Conservation (phyloP, 106 monocot species). For the Dioscorea alata region DNA sequence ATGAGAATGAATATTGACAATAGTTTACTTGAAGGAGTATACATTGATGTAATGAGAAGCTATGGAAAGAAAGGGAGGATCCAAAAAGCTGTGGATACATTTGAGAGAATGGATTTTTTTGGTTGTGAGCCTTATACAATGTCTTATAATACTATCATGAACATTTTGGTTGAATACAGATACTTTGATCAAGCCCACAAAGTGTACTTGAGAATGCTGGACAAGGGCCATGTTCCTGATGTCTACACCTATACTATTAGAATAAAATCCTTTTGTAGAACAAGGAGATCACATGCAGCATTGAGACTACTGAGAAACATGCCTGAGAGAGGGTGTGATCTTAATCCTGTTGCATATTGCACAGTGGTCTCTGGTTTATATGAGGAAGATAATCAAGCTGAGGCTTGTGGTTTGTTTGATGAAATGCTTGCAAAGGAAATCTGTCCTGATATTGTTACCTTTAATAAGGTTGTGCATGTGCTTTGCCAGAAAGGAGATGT, state of each 20-base stretch:
- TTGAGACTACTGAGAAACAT: conserved; percentile 71
- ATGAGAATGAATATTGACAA: conserved; percentile 45
- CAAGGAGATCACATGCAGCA: conserved; percentile 58
- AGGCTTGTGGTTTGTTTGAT: conserved; percentile 60
- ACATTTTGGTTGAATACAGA: conserved; percentile 60
- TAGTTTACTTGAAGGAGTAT: conserved; percentile 42
- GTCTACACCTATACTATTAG: conserved; percentile 68
- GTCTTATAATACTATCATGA: conserved; percentile 90
- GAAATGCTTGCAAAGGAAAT: conserved; percentile 59
- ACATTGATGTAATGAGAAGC: conserved; percentile 51
- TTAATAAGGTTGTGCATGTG: conserved; percentile 75
- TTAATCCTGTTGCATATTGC: conserved; percentile 51
- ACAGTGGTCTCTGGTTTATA: conserved; percentile 59
- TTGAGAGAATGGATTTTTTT: conserved; percentile 91
- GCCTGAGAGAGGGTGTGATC: conserved; percentile 54
- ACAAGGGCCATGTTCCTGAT: conserved; percentile 51
- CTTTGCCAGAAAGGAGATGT: conserved; percentile 66
- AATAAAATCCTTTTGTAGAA: conserved; percentile 82
- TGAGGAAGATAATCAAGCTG: conserved; percentile 21
- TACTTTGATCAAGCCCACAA: conserved; percentile 83
- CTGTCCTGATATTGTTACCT: conserved; percentile 52
- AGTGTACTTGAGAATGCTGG: conserved; percentile 87
- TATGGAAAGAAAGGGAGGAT: conserved; percentile 54
- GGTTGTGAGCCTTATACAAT: conserved; percentile 53
- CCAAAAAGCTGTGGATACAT: conserved; percentile 64